These are phyloP conservation scores for Vaccinium vitisidaea DNA, from an alignment of 148 eudicot genomes.

Conservation along the genomic window DNA sequence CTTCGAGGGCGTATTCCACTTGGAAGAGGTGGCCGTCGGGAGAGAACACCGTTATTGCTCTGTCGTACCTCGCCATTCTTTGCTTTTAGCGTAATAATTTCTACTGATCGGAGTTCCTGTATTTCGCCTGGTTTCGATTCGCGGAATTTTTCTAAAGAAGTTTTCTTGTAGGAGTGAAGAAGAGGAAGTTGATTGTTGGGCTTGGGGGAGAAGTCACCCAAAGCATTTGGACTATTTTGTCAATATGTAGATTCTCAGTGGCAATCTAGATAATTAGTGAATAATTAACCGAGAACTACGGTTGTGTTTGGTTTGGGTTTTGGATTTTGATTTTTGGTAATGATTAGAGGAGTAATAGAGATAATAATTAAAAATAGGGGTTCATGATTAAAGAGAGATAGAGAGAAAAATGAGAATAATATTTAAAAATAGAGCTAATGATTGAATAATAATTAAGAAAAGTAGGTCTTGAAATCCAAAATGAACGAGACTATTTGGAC, in stretches of 20 bases:
- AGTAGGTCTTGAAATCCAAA: too few species aligned
- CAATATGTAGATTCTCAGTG: neutral
- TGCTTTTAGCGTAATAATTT: neutral
- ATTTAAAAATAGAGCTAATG: too few species aligned
- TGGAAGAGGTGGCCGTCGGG: constrained; percentile 99
- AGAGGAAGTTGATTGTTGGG: neutral
- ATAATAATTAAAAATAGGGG: too few species aligned
- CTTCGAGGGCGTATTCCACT: constrained; percentile 96
- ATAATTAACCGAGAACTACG: too few species aligned
- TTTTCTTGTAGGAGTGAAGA: neutral
- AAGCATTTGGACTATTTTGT: neutral
- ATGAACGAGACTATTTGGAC: too few species aligned
- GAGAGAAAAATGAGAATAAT: too few species aligned
- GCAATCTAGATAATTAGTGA: neutral
- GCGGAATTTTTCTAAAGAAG: neutral
- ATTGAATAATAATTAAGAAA: too few species aligned
- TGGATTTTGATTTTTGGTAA: too few species aligned
- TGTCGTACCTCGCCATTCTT: constrained; percentile 83
- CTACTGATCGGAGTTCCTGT: neutral
- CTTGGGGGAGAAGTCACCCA: constrained; percentile 5
- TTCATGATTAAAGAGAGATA: too few species aligned
- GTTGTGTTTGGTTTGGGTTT: too few species aligned
- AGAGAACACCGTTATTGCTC: constrained; percentile 96
- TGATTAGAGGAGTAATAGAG: too few species aligned
- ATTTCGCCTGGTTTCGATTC: neutral